Evolutionary conservation across 345 rosid genomes (phyloP).

Genomic region (Raphanus sativus): DNA sequence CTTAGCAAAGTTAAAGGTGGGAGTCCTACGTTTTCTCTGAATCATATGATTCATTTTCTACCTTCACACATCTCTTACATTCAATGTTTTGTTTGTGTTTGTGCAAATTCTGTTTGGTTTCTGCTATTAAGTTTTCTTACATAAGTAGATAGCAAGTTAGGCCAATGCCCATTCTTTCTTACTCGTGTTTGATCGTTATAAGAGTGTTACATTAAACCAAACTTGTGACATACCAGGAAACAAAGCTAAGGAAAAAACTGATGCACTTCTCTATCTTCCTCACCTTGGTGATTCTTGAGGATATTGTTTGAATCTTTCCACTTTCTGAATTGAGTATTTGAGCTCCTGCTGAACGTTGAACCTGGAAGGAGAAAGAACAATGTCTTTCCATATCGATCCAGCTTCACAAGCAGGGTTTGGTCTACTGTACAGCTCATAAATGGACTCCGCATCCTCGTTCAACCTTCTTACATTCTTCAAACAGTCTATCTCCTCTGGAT

Average conservation of each 20-base stretch:
- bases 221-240: conserved; percentile 28
- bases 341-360: conserved; percentile 76
- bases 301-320: conserved; percentile 50
- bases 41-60: neutral
- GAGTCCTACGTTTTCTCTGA: too few species aligned
- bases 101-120: neutral
- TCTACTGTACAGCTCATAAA: conserved; percentile 63
- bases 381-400: conserved; percentile 96
- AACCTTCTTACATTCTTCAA: conserved; percentile 63
- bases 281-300: conserved; percentile 29
- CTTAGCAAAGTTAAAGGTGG: neutral
- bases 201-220: conserved; percentile 21
- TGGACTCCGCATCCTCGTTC: conserved; percentile 80
- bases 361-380: conserved; percentile 86
- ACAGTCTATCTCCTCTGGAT: conserved; percentile 80
- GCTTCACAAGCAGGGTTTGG: conserved; percentile 72
- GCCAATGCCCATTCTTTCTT: neutral
- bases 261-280: conserved; percentile 1
- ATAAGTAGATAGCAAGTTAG: neutral
- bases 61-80: conserved; percentile 1
- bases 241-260: conserved; percentile 25
- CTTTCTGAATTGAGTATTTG: conserved; percentile 69
- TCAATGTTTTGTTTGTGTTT: neutral
- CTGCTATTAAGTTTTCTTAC: neutral
- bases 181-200: conserved; percentile 12